phyloP scores from a whole-genome alignment of 2,329 filamentous ascomycete species.

The Huntiella decipiens region DNA sequence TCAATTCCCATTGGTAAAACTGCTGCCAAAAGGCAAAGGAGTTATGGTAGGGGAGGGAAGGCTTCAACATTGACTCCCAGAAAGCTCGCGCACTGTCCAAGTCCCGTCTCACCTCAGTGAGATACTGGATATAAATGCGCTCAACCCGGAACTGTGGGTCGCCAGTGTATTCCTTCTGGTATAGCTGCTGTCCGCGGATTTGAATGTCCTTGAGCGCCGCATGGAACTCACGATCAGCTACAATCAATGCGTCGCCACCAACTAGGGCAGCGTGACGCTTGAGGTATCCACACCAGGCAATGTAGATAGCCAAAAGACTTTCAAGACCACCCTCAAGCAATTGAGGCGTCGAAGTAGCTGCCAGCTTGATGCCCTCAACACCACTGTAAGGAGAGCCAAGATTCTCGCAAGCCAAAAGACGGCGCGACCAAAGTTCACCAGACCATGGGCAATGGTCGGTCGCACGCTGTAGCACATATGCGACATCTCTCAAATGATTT shows the following conservation, averaged over 20 bases:
- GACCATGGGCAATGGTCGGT: conserved; percentile 89
- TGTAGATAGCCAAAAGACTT: conserved; percentile 76
- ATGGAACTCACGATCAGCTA: conserved; percentile 75
- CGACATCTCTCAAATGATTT: too few species aligned
- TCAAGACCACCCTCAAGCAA: conserved; percentile 74
- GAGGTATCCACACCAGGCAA: conserved; percentile 86
- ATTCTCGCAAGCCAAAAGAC: conserved; percentile 68
- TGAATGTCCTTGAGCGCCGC: conserved; percentile 74
- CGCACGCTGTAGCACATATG: conserved; percentile 55
- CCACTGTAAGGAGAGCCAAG: conserved; percentile 57
- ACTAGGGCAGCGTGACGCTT: conserved; percentile 60
- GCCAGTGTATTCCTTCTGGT: conserved; percentile 59
- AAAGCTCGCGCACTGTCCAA: conserved; percentile 57
- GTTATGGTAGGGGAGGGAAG: conserved; percentile 42
- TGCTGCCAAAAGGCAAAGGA: conserved; percentile 87
- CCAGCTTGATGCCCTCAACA: conserved; percentile 80
- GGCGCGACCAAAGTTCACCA: conserved; percentile 75
- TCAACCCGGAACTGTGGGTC: conserved; percentile 80
- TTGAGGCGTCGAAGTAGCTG: conserved; percentile 68
- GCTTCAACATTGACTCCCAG: conserved; percentile 51
- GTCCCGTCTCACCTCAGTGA: conserved; percentile 66
- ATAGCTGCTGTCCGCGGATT: conserved; percentile 55
- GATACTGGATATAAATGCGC: conserved; percentile 77
- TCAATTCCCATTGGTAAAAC: conserved; percentile 85
- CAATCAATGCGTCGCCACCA: conserved; percentile 65